Percentiles rank a stretch among this genome's conserved stretches.
Evolutionary conservation across 2,329 filamentous ascomycete species (phyloP).

Genomic region (Cladosporium austrohemisphaericum): DNA sequence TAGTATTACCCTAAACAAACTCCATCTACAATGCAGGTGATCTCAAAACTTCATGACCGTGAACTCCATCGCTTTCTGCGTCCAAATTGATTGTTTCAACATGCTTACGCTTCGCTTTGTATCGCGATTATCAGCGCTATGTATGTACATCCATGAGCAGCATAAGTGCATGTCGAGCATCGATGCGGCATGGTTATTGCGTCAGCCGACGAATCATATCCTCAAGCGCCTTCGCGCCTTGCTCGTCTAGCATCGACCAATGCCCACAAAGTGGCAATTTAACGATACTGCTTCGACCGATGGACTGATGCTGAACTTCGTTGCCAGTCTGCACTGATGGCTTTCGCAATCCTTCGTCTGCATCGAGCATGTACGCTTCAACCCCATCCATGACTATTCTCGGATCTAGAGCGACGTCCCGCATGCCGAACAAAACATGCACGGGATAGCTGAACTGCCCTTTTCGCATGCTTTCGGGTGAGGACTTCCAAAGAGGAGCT

Average conservation of each 20-base stretch:
- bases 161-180: too few relatives aligned
- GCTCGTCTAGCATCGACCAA: slow-evolving; percentile 50
- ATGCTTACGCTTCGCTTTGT: too few relatives aligned
- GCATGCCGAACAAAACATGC: slow-evolving; percentile 52
- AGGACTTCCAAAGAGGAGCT: slow-evolving; percentile 36
- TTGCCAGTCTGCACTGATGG: background rate
- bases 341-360: slow-evolving; percentile 1
- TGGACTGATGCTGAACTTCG: background rate
- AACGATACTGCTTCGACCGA: slow-evolving; percentile 46
- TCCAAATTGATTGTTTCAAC: too few relatives aligned
- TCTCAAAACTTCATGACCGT: too few relatives aligned
- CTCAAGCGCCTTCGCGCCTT: slow-evolving; percentile 41
- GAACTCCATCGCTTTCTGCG: too few relatives aligned
- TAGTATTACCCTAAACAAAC: too few relatives aligned
- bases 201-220: slow-evolving; percentile 24
- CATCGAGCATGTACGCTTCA: slow-evolving; percentile 38
- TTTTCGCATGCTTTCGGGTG: slow-evolving; percentile 37
- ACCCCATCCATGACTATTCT: slow-evolving; percentile 51
- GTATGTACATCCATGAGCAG: too few relatives aligned
- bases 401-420: slow-evolving; percentile 50
- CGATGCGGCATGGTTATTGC: too few relatives aligned
- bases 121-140: too few relatives aligned
- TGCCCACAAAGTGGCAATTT: slow-evolving; percentile 50
- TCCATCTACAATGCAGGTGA: too few relatives aligned
- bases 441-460: slow-evolving; percentile 50